These are phyloP conservation scores for Bremia lactucae DNA, from an alignment of 352 stramenopile genomes.

Conservation along the genomic window DNA sequence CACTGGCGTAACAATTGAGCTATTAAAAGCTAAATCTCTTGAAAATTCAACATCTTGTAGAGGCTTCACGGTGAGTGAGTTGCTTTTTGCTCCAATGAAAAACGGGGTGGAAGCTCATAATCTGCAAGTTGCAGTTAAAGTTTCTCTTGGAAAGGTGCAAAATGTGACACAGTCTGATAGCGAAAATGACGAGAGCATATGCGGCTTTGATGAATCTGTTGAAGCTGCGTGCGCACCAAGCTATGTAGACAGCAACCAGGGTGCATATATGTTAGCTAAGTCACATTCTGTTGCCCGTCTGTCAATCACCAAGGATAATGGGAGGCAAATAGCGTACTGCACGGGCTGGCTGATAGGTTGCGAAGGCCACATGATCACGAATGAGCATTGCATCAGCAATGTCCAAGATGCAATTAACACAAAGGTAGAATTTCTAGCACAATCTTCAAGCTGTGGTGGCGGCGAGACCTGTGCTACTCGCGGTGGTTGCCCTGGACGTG, in stretches of 20 bases:
- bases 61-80: slow-evolving; percentile 38
- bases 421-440: slow-evolving; percentile 52
- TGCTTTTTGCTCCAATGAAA: slow-evolving; percentile 35
- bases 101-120: slow-evolving; percentile 16
- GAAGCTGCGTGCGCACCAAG: slow-evolving; percentile 49
- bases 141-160: slow-evolving; percentile 8
- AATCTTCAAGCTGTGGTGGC: slow-evolving; percentile 39
- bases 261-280: slow-evolving; percentile 27
- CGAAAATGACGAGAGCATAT: slow-evolving; percentile 50
- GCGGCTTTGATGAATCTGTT: slow-evolving; percentile 51
- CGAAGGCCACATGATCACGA: slow-evolving; percentile 67
- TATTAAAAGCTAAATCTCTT: slow-evolving; percentile 15
- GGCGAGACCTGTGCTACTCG: slow-evolving; percentile 26
- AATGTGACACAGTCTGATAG: slow-evolving; percentile 5
- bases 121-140: slow-evolving; percentile 13
- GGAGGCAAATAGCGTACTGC: slow-evolving; percentile 49
- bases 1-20: slow-evolving; percentile 26
- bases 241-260: slow-evolving; percentile 13
- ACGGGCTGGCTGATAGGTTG: slow-evolving; percentile 67
- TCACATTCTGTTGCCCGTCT: slow-evolving; percentile 48
- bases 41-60: slow-evolving; percentile 16
- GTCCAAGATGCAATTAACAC: slow-evolving; percentile 59
- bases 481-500: slow-evolving; percentile 32
- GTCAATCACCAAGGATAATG: slow-evolving; percentile 53
- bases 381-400: slow-evolving; percentile 64